A percentile compares a stretch with the other conserved stretches of the same genome.
Evolutionary conservation across 1,284 basidiomycete species (phyloP).

Genomic region (Cystobasidium pallidum): DNA sequence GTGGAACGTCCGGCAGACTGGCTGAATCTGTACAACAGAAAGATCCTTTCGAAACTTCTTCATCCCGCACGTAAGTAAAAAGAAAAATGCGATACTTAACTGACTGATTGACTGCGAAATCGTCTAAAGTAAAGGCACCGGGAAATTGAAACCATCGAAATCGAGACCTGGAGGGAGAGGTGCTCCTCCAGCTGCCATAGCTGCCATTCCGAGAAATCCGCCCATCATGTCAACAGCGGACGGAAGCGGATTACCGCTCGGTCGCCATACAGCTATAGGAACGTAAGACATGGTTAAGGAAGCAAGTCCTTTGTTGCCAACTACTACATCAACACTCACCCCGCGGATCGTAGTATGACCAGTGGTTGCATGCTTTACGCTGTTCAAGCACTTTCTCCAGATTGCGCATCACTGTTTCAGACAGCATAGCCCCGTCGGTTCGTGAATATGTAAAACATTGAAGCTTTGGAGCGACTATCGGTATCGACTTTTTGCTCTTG

Average conservation of each 20-base stretch:
- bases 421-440: constrained; percentile 12
- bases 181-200: not conserved
- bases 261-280: constrained; percentile 21
- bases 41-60: too few species aligned
- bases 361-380: constrained; percentile 39
- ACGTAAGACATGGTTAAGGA: too few species aligned
- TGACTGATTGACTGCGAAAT: too few species aligned
- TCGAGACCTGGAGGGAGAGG: constrained; percentile 6
- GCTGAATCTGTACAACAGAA: too few species aligned
- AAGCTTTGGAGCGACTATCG: constrained; percentile 26
- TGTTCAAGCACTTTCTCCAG: constrained; percentile 7
- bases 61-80: too few species aligned
- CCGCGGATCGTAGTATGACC: constrained; percentile 20
- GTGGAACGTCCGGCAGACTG: too few species aligned
- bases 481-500: constrained; percentile 21
- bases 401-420: constrained; percentile 9
- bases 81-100: too few species aligned
- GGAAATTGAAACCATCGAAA: not conserved
- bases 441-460: constrained; percentile 28
- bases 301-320: too few species aligned
- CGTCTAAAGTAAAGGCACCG: not conserved
- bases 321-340: constrained; percentile 8
- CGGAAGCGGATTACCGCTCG: not conserved
- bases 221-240: constrained; percentile 1
- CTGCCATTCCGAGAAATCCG: constrained; percentile 4